These are phyloP conservation scores for Aspergillus leporis DNA, from an alignment of 495 filamentous ascomycete genomes.

Conservation along the genomic window DNA sequence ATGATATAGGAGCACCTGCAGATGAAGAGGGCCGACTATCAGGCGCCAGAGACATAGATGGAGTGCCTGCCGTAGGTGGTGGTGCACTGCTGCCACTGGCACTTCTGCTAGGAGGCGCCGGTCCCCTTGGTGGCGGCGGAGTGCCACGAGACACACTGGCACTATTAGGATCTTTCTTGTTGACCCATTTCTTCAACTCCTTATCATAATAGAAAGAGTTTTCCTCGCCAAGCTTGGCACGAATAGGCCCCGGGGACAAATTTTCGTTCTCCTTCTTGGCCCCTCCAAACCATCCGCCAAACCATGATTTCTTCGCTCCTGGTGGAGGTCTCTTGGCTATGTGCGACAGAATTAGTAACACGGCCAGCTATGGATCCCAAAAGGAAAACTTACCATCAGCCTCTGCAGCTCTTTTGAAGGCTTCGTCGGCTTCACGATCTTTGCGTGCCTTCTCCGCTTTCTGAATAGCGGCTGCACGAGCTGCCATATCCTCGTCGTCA, in stretches of 20 bases:
- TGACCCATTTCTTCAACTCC: conserved; percentile 95
- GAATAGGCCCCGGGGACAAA: conserved; percentile 66
- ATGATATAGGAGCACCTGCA: conserved; percentile 34
- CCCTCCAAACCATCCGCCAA: conserved; percentile 78
- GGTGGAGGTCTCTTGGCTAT: conserved; percentile 41
- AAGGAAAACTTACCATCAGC: conserved; percentile 64
- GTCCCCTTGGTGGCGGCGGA: conserved; percentile 52
- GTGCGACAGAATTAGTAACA: conserved; percentile 24
- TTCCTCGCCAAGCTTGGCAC: conserved; percentile 93
- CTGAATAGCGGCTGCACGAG: conserved; percentile 54
- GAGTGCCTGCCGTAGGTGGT: conserved; percentile 26
- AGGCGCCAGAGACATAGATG: conserved; percentile 32
- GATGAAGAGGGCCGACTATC: conserved; percentile 43
- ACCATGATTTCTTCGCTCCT: conserved; percentile 75
- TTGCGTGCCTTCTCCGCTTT: conserved; percentile 53
- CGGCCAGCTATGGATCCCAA: conserved; percentile 5
- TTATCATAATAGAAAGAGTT: conserved; percentile 92
- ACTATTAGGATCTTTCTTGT: conserved; percentile 74
- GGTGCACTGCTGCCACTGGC: conserved; percentile 40
- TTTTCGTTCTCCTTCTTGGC: conserved; percentile 68
- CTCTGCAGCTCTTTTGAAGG: conserved; percentile 80
- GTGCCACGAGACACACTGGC: conserved; percentile 50
- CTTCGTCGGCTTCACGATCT: conserved; percentile 64
- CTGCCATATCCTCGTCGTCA: conserved; percentile 47
- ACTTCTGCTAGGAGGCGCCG: conserved; percentile 43